These are phyloP conservation scores for Xylariaceae sp. DNA, from an alignment of 2,329 filamentous ascomycete species.

Conservation along the genomic window DNA sequence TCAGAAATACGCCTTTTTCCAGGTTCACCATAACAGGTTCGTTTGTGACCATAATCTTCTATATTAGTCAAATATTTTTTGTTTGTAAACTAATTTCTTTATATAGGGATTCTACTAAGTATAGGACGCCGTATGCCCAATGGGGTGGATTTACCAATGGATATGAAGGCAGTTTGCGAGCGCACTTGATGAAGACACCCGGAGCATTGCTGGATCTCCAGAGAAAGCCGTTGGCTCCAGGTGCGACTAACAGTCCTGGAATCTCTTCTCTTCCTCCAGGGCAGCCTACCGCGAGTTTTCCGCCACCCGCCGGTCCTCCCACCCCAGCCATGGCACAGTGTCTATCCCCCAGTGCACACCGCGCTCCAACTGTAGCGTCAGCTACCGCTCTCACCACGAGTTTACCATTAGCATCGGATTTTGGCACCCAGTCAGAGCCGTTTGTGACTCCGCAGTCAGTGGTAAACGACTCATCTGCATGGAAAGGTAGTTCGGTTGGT, in stretches of 20 bases:
- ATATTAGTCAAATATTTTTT: slow-evolving; percentile 24
- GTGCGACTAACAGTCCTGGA: slow-evolving; percentile 15
- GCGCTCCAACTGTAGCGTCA: neutral
- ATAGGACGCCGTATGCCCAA: slow-evolving; percentile 55
- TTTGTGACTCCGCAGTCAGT: slow-evolving; percentile 2
- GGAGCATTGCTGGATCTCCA: slow-evolving; percentile 34
- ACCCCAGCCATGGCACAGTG: neutral
- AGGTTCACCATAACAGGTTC: slow-evolving; percentile 55
- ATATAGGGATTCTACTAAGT: slow-evolving; percentile 48
- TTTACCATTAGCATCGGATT: neutral
- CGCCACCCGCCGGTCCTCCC: neutral
- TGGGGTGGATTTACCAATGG: slow-evolving; percentile 57
- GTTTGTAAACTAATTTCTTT: slow-evolving; percentile 18
- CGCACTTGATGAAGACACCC: slow-evolving; percentile 41
- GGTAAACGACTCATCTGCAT: slow-evolving; percentile 5
- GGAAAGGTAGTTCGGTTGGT: slow-evolving; percentile 3
- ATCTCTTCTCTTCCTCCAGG: slow-evolving; percentile 12
- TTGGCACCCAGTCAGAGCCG: slow-evolving; percentile 8
- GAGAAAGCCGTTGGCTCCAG: slow-evolving; percentile 18
- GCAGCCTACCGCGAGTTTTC: slow-evolving; percentile 16
- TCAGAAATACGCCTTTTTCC: slow-evolving; percentile 54
- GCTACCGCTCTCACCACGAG: slow-evolving; percentile 1
- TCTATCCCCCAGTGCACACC: neutral
- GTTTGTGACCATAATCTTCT: slow-evolving; percentile 13
- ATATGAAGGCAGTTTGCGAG: slow-evolving; percentile 49